These are phyloP conservation scores for Cerioporus squamosus DNA, from an alignment of 1,284 basidiomycete species.

Conservation along the genomic window DNA sequence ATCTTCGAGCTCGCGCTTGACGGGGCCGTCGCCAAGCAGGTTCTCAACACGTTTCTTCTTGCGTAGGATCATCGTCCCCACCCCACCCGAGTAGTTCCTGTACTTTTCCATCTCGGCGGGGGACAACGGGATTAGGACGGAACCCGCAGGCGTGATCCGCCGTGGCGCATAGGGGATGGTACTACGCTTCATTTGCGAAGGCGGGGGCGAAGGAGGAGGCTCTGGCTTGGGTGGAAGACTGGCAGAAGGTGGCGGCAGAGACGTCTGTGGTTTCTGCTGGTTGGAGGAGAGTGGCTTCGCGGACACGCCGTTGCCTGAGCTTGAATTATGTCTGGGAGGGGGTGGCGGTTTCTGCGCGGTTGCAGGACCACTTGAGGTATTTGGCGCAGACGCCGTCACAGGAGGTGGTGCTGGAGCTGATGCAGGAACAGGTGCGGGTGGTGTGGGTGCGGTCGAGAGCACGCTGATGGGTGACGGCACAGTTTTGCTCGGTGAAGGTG, in stretches of 20 bases:
- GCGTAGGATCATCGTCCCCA: conserved; percentile 56
- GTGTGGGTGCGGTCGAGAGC: conserved; percentile 6
- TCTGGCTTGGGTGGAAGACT: conserved; percentile 22
- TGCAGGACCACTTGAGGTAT: conserved; percentile 19
- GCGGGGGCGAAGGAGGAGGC: conserved; percentile 27
- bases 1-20: conserved; percentile 54
- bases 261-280: conserved; percentile 26
- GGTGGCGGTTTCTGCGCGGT: conserved; percentile 29
- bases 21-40: conserved; percentile 24
- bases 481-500: conserved; percentile 12
- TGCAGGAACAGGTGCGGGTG: conserved; percentile 4
- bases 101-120: conserved; percentile 64
- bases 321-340: conserved; percentile 23
- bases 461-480: conserved; percentile 1
- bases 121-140: conserved; percentile 68
- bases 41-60: conserved; percentile 62
- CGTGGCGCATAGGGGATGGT: conserved; percentile 67
- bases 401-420: conserved; percentile 3
- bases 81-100: conserved; percentile 56
- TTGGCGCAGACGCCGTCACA: conserved; percentile 9
- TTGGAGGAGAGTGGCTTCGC: conserved; percentile 1
- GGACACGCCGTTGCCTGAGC: conserved; percentile 30
- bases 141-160: conserved; percentile 61
- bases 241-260: conserved; percentile 29
- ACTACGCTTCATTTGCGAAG: conserved; percentile 24